Evolutionary conservation across 257 asterid genomes (phyloP).

Genomic region (Jacaranda mimosifolia): DNA sequence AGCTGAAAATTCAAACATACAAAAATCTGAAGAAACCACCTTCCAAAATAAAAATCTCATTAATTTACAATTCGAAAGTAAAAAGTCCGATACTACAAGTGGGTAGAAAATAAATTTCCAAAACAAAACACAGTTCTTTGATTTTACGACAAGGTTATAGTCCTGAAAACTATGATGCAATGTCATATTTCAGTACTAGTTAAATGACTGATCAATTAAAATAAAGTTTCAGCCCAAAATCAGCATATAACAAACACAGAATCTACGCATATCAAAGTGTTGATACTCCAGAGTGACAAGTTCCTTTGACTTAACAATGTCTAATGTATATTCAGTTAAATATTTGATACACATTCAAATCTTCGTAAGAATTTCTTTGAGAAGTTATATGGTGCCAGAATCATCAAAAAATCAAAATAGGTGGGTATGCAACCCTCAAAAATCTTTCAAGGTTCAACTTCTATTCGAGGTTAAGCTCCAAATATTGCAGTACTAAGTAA

Average conservation of each 20-base stretch:
- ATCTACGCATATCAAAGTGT: not conserved
- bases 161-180: too few relatives aligned
- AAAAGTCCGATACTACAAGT: not conserved
- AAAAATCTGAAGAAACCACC: not conserved
- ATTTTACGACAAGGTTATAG: too few relatives aligned
- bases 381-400: not conserved
- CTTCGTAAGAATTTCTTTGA: not conserved
- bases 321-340: not conserved
- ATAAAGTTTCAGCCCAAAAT: not conserved
- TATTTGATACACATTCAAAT: not conserved
- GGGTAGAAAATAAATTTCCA: too few relatives aligned
- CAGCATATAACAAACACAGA: not conserved
- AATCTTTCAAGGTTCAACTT: not conserved
- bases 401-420: not conserved
- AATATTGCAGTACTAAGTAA: not conserved
- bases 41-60: not conserved
- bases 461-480: not conserved
- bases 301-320: not conserved
- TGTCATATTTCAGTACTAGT: not conserved
- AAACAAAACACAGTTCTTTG: too few relatives aligned
- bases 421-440: not conserved
- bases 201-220: too few relatives aligned
- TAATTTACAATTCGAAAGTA: not conserved
- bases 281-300: not conserved
- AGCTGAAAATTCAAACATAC: slow-evolving; percentile 43